phyloP scores from a whole-genome alignment of 75 land plant genomes.

The Chamaecyparis obtusa region DNA sequence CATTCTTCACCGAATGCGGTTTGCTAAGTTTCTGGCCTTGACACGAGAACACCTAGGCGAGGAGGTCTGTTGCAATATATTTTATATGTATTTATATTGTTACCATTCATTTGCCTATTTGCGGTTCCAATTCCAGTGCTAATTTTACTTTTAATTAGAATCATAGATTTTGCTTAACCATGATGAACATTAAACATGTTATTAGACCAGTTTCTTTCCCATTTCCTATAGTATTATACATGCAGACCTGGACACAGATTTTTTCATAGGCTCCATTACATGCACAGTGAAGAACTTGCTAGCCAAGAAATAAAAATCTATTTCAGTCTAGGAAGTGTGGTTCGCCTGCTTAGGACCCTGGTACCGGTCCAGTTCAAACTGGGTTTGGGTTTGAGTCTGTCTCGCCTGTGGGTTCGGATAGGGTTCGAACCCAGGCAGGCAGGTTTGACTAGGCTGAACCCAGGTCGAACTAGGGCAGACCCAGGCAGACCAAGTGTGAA shows the following conservation, averaged over 20 bases:
- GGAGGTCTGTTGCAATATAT: slow-evolving; percentile 34
- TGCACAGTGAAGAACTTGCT: background rate
- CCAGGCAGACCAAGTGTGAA: too few species aligned
- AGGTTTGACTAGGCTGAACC: too few species aligned
- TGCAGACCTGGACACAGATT: background rate
- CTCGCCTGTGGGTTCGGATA: too few species aligned
- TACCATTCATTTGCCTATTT: background rate
- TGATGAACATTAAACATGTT: background rate
- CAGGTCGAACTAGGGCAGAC: too few species aligned
- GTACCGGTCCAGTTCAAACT: too few species aligned
- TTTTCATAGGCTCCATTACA: background rate
- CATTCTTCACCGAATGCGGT: slow-evolving; percentile 79
- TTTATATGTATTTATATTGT: background rate
- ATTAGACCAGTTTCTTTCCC: background rate
- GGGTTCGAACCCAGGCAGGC: too few species aligned
- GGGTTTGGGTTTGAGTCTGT: too few species aligned
- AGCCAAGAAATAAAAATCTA: background rate
- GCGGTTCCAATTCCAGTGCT: background rate
- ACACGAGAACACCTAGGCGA: slow-evolving; percentile 58
- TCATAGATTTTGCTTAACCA: background rate
- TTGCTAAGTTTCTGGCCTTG: slow-evolving; percentile 69
- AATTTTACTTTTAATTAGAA: background rate
- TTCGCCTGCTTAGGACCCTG: too few species aligned
- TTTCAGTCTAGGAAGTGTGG: background rate
- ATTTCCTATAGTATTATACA: background rate